Conservation (phyloP, 768 basidiomycete genomes). For the Lentinula detonsa region DNA sequence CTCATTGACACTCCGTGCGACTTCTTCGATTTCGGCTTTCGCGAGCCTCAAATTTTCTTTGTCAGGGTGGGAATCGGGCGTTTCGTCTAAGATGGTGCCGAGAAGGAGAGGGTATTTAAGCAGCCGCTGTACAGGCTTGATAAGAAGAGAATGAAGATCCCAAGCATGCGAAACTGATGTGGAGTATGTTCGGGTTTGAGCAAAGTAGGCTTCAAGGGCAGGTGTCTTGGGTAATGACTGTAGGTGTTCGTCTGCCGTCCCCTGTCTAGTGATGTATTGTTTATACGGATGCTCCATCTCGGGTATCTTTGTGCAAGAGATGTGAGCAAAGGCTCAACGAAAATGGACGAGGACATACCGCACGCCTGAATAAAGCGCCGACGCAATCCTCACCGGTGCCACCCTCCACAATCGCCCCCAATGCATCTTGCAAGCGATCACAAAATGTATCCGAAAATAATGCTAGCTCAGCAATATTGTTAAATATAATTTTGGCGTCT, state of each 20-base stretch:
- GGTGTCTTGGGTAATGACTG: slow-evolving; percentile 41
- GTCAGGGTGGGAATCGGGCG: slow-evolving; percentile 63
- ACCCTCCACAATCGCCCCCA: slow-evolving; percentile 57
- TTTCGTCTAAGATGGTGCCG: slow-evolving; percentile 67
- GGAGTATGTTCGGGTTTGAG: slow-evolving; percentile 59
- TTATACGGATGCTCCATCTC: slow-evolving; percentile 69
- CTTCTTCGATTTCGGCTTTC: slow-evolving; percentile 57
- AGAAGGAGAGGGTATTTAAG: slow-evolving; percentile 93
- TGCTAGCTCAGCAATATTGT: slow-evolving; percentile 73
- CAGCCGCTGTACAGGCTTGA: slow-evolving; percentile 95
- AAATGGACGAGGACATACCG: slow-evolving; percentile 38
- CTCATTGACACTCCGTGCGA: slow-evolving; percentile 75
- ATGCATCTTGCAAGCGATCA: slow-evolving; percentile 56
- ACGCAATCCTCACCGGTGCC: slow-evolving; percentile 66
- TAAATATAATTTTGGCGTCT: slow-evolving; percentile 68
- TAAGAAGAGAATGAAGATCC: slow-evolving; percentile 90
- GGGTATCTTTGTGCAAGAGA: slow-evolving; percentile 43
- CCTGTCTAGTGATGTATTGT: slow-evolving; percentile 76
- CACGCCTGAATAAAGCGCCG: slow-evolving; percentile 63
- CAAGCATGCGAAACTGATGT: slow-evolving; percentile 78
- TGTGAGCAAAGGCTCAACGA: not conserved
- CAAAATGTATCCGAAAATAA: slow-evolving; percentile 63
- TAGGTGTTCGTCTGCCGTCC: slow-evolving; percentile 67
- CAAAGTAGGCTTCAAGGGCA: slow-evolving; percentile 59
- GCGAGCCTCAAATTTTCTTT: slow-evolving; percentile 51